A percentile compares a stretch with the other conserved stretches of the same genome.
phyloP scores from a whole-genome alignment of 257 asterid species.

The Ilex aquifolium region DNA sequence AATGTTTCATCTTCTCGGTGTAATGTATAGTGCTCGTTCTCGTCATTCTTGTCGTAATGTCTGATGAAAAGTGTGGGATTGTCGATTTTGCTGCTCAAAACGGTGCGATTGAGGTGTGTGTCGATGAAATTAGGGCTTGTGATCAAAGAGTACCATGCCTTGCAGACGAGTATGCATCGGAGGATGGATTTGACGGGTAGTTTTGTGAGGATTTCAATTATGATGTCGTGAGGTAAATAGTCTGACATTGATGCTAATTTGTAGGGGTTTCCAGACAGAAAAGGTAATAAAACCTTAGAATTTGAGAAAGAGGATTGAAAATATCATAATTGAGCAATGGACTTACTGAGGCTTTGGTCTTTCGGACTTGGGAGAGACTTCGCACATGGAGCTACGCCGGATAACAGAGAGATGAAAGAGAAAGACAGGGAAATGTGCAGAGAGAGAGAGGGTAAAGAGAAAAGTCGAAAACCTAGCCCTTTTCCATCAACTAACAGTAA shows the following conservation, averaged over 20 bases:
- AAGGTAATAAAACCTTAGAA: not conserved
- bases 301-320: not conserved
- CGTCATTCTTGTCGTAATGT: constrained; percentile 12
- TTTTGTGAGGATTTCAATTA: constrained; percentile 34
- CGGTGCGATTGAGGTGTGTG: constrained; percentile 27
- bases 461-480: too few species aligned
- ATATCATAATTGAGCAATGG: too few species aligned
- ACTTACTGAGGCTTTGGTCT: too few species aligned
- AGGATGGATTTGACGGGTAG: constrained; percentile 31
- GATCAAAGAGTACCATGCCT: constrained; percentile 43
- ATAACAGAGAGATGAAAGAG: too few species aligned
- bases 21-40: constrained; percentile 25
- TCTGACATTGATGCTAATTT: constrained; percentile 27
- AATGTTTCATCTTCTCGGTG: constrained; percentile 20
- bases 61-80: constrained; percentile 25
- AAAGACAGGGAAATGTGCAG: too few species aligned
- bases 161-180: constrained; percentile 44
- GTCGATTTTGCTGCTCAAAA: not conserved
- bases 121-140: constrained; percentile 29
- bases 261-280: not conserved
- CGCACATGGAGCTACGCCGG: too few species aligned
- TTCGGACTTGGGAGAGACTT: too few species aligned
- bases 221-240: constrained; percentile 25
- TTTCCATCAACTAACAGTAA: too few species aligned
- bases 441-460: too few species aligned